Conservation (phyloP, 2,329 filamentous ascomycete genomes). For the Aspergillus versicolor region DNA sequence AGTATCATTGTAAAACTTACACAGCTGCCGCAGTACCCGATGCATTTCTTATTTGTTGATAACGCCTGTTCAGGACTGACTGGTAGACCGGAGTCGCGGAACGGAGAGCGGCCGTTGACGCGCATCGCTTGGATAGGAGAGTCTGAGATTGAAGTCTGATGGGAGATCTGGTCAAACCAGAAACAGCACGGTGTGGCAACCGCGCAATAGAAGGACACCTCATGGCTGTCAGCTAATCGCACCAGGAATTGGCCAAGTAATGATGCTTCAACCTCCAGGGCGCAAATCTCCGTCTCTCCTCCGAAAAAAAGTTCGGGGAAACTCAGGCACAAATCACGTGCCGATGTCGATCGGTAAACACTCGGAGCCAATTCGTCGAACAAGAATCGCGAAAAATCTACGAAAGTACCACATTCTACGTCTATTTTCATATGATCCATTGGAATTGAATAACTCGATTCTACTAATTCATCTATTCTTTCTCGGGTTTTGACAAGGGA, state of each 20-base stretch:
- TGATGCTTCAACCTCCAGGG: slow-evolving; percentile 20
- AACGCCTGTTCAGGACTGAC: slow-evolving; percentile 39
- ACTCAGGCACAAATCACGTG: slow-evolving; percentile 38
- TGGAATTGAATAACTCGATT: background rate
- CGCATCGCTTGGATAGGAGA: slow-evolving; percentile 40
- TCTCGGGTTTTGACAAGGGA: background rate
- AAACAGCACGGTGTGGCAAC: slow-evolving; percentile 39
- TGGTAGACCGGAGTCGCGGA: slow-evolving; percentile 34
- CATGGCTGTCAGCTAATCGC: slow-evolving; percentile 35
- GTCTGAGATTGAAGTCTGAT: slow-evolving; percentile 35
- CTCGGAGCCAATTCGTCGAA: slow-evolving; percentile 1
- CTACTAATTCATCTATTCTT: background rate
- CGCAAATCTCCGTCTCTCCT: slow-evolving; percentile 25
- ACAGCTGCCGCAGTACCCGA: slow-evolving; percentile 46
- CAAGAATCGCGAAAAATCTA: background rate
- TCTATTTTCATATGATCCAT: background rate
- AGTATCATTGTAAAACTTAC: slow-evolving; percentile 29
- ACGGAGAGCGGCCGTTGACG: slow-evolving; percentile 37
- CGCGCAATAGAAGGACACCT: slow-evolving; percentile 43
- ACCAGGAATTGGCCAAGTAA: slow-evolving; percentile 25
- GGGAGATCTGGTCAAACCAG: slow-evolving; percentile 35
- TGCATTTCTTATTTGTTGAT: slow-evolving; percentile 44
- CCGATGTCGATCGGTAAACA: slow-evolving; percentile 12
- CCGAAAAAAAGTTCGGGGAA: slow-evolving; percentile 39
- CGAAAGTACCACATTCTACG: background rate